Conservation (phyloP, 306 rosid genomes). For the Mucuna pruriens region DNA sequence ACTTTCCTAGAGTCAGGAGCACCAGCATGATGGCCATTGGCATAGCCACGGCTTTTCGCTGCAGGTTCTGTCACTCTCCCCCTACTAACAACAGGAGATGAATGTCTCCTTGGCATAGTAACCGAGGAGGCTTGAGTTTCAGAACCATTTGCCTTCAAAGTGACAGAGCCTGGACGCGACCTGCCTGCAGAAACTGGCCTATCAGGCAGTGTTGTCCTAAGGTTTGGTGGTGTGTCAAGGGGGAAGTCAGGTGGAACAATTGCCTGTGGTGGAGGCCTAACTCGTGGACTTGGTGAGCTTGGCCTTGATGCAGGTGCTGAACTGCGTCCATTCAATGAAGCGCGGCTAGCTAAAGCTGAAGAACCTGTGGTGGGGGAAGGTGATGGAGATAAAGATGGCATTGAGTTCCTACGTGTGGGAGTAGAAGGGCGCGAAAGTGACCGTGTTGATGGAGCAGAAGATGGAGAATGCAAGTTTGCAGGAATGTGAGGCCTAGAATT, state of each 20-base stretch:
- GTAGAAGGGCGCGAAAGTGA: slow-evolving; percentile 85
- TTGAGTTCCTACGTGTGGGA: slow-evolving; percentile 75
- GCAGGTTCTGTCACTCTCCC: slow-evolving; percentile 78
- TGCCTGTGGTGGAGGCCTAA: slow-evolving; percentile 82
- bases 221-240: slow-evolving; percentile 94
- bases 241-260: slow-evolving; percentile 88
- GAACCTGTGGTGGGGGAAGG: slow-evolving; percentile 61
- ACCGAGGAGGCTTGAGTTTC: slow-evolving; percentile 59
- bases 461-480: slow-evolving; percentile 77
- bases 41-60: slow-evolving; percentile 63
- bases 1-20: slow-evolving; percentile 65
- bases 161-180: slow-evolving; percentile 70
- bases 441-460: slow-evolving; percentile 60
- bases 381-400: slow-evolving; percentile 60
- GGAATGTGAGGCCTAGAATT: slow-evolving; percentile 92
- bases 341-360: slow-evolving; percentile 59
- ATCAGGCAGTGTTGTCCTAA: slow-evolving; percentile 86
- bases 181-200: slow-evolving; percentile 97
- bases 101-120: slow-evolving; percentile 65
- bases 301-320: slow-evolving; percentile 82
- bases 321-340: slow-evolving; percentile 63
- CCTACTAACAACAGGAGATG: slow-evolving; percentile 77
- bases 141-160: slow-evolving; percentile 59
- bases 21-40: slow-evolving; percentile 68
- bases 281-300: slow-evolving; percentile 87